Evolutionary conservation across 208 protist genomes (phyloP), one percentile per base, ranked within the genome.

Genomic region (Phytomonas francai): DNA sequence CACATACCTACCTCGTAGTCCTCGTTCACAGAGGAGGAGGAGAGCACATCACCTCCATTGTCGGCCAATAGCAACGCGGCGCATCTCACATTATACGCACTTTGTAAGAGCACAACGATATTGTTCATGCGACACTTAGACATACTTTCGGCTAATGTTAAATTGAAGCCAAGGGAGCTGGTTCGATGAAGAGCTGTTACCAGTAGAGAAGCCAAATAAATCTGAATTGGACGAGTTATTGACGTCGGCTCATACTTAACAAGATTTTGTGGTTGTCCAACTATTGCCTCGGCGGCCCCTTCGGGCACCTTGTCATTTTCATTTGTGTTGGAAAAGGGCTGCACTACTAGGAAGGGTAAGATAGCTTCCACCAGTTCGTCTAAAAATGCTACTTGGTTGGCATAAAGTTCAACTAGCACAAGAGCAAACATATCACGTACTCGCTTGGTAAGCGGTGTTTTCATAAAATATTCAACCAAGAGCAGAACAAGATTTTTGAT

Each of bases 191-290:
- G 70, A n/a, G 63, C 74, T 0, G 39, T 67, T 9, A 78, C 60
- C 42, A 86, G 57, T 29, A 82, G 39, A 0, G 63, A 67, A 29
- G 77, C 76, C 25, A 82, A 71, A 54, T 86, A 70, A n/a, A 82
- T 65, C 29, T 54, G 45, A 54, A 54, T 54, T 6, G 45, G 45
- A 25, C 19, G 22, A 25, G 25, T 54, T 54, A 19, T 25, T 19
- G 45, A 54, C 22, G 16, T 54, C 19, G 6, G 3, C 45, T 54
- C 45, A 54, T 16, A 3, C 25, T 54, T 54, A 54, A 25, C 25
- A 25, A 25, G 25, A 54, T 25, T 54, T 54, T 25, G 45, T 25
- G 11, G 45, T 25, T 54, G 45, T 6, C 25, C 19, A 25, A 54
- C 19, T 3, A 62, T 36, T 62, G 16, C 19, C 16, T 29, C 58